phyloP scores from a whole-genome alignment of 2,329 filamentous ascomycete genomes.

The Exophiala aquamarina region DNA sequence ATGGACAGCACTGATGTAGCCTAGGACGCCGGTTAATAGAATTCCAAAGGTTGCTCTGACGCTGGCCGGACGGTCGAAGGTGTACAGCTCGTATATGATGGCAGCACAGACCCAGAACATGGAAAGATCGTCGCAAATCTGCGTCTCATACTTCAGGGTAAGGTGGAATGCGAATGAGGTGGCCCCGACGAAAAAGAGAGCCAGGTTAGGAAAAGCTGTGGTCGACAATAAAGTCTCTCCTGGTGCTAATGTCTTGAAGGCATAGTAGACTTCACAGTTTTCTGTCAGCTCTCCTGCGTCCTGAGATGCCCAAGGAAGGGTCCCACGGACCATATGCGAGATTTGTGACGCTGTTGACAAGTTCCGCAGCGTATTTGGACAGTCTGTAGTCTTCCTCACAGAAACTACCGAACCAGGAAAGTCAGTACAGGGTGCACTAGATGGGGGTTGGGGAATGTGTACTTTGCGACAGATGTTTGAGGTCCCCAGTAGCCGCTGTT shows the following conservation, averaged over 20 bases:
- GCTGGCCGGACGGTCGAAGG: constrained; percentile 10
- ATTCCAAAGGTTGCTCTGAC: constrained; percentile 13
- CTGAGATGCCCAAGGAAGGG: not conserved
- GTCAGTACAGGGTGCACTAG: not conserved
- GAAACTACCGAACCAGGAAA: constrained; percentile 13
- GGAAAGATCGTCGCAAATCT: constrained; percentile 24
- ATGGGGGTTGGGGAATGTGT: not conserved
- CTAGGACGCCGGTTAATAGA: constrained; percentile 16
- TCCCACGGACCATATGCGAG: constrained; percentile 27
- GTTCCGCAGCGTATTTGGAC: constrained; percentile 30
- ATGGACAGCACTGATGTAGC: constrained; percentile 21
- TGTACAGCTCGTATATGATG: constrained; percentile 24
- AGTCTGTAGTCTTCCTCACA: constrained; percentile 31
- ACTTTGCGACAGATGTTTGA: constrained; percentile 23
- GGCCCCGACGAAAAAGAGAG: constrained; percentile 29
- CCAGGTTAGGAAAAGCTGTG: constrained; percentile 25
- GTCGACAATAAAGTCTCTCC: constrained; percentile 16
- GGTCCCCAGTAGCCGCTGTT: constrained; percentile 21
- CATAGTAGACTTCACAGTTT: constrained; percentile 18
- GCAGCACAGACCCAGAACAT: constrained; percentile 27
- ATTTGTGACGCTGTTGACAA: constrained; percentile 33
- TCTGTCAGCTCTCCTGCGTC: not conserved
- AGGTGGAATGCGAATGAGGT: constrained; percentile 28
- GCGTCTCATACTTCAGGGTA: constrained; percentile 27
- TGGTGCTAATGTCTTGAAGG: constrained; percentile 15